These are phyloP conservation scores for Neltuma alba DNA, from an alignment of 306 rosid genomes.

Conservation along the genomic window DNA sequence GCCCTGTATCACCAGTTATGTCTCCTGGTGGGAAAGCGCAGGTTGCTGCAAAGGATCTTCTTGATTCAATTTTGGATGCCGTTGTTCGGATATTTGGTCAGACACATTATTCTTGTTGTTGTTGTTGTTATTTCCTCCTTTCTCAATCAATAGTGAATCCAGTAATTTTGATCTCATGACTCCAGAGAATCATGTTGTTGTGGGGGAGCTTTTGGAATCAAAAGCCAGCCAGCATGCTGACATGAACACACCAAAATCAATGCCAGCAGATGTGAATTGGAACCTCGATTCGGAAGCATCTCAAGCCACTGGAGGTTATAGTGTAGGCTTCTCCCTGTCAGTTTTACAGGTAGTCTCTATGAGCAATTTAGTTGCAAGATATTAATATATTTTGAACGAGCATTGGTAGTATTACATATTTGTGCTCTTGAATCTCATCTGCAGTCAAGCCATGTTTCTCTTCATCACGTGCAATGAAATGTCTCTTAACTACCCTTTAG, in stretches of 20 bases:
- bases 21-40: slow-evolving; percentile 95
- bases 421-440: not conserved
- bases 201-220: slow-evolving; percentile 90
- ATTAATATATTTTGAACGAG: slow-evolving; percentile 11
- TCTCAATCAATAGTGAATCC: slow-evolving; percentile 25
- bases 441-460: not conserved
- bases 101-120: slow-evolving; percentile 25
- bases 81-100: slow-evolving; percentile 86
- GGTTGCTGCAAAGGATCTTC: slow-evolving; percentile 81
- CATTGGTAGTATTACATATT: not conserved
- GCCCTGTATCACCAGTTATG: slow-evolving; percentile 98
- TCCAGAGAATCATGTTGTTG: slow-evolving; percentile 91
- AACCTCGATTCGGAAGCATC: slow-evolving; percentile 88
- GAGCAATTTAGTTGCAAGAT: slow-evolving; percentile 25
- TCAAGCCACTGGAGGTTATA: slow-evolving; percentile 97
- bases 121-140: not conserved
- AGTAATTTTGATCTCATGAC: slow-evolving; percentile 31
- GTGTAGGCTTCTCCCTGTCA: slow-evolving; percentile 88
- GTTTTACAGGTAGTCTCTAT: slow-evolving; percentile 78
- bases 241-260: slow-evolving; percentile 74
- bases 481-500: not conserved
- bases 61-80: slow-evolving; percentile 84
- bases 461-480: not conserved
- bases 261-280: slow-evolving; percentile 67
- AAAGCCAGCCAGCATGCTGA: slow-evolving; percentile 72